phyloP scores from a whole-genome alignment of 2,329 filamentous ascomycete species.

The Didymella glomerata region DNA sequence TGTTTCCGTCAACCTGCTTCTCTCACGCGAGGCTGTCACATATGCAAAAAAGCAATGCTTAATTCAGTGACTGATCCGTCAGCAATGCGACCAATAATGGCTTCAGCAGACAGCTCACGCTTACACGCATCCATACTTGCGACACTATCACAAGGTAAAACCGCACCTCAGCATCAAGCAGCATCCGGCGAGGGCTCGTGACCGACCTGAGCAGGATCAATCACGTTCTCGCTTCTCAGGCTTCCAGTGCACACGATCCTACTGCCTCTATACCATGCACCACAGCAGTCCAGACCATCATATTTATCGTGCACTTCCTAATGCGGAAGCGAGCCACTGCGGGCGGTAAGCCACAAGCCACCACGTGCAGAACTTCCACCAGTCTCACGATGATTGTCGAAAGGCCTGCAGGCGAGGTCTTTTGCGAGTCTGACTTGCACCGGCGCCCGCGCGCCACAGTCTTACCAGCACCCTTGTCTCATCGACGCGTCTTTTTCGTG shows the following conservation, averaged over 20 bases:
- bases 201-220: neutral
- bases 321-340: neutral
- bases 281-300: constrained; percentile 7
- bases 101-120: too few species aligned
- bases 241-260: neutral
- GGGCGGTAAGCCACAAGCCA: constrained; percentile 9
- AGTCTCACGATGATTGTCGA: neutral
- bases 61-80: too few species aligned
- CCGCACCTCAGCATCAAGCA: neutral
- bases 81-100: too few species aligned
- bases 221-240: neutral
- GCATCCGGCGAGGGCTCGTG: neutral
- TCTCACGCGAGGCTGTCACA: too few species aligned
- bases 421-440: neutral
- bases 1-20: too few species aligned
- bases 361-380: constrained; percentile 16
- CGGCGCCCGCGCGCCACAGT: neutral
- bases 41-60: too few species aligned
- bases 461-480: neutral
- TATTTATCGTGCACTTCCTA: constrained; percentile 10
- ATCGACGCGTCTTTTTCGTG: neutral
- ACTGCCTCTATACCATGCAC: constrained; percentile 1
- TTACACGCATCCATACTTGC: too few species aligned
- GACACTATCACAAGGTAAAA: too few species aligned
- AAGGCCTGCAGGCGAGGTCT: neutral